Evolutionary conservation across 495 filamentous ascomycete genomes (phyloP), one percentile per base, ranked within the genome.

Genomic region (Xylaria intraflava): DNA sequence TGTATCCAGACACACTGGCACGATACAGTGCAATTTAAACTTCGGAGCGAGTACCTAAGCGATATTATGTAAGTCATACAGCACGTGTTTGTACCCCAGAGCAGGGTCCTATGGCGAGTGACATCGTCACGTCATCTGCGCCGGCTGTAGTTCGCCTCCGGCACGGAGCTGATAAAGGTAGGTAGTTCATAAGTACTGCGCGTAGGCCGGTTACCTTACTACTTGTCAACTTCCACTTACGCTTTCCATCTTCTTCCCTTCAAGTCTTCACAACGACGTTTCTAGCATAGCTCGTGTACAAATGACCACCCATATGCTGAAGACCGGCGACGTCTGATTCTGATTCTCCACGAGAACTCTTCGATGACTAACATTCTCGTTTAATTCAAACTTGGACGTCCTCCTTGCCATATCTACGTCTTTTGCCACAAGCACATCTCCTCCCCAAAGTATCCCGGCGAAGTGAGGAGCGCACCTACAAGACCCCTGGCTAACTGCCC

Each of bases 61-160:
- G 27, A 29, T 29, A 39, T 5, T 39, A 39, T 39, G 35, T 14
- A 33, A n/a, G n/a, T n/a, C n/a, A n/a, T n/a, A n/a, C n/a, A n/a
- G n/a, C n/a, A n/a, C n/a, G n/a, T n/a, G n/a, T n/a, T n/a, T n/a
- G n/a, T n/a, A n/a, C n/a, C n/a, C n/a, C n/a, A n/a, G n/a, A n/a
- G n/a, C n/a, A n/a, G n/a, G n/a, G n/a, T 5, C 31, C 14, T 35
- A 35, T 35, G 31, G 14, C 31, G 40, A 35, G 47, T 17, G 11
- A 6, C 42, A 45, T 53, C 50, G 50, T 53, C 41, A 53, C 50
- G 30, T 43, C 27, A 23, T 46, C 51, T 5, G 35, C 33, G n/a
- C n/a, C n/a, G 12, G 31, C 6, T 11, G 31, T 30, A 46, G 30
- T 27, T 31, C 14, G 12, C 45, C 31, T 35, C 31, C 14, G 29